Percentiles rank a stretch among this genome's conserved stretches.
These are phyloP conservation scores for Brettanomyces bruxellensis DNA, from an alignment of 805 yeast genomes.

Conservation along the genomic window DNA sequence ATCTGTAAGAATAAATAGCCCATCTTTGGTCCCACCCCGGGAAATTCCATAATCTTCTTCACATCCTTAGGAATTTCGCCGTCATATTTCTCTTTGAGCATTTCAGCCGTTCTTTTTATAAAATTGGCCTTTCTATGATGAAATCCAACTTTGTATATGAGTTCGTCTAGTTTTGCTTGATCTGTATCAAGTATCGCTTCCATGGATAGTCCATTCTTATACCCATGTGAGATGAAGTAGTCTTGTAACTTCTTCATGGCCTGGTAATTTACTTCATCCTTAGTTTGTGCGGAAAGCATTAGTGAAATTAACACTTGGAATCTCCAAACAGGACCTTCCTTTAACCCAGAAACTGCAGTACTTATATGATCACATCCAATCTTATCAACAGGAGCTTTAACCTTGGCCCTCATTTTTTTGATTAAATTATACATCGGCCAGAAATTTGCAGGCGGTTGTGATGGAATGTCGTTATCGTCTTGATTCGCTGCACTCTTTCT, in stretches of 20 bases:
- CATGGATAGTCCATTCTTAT: conserved; percentile 43
- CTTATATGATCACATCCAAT: conserved; percentile 74
- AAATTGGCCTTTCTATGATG: conserved; percentile 71
- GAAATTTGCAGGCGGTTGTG: conserved; percentile 31
- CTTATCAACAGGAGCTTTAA: conserved; percentile 78
- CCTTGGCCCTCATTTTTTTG: conserved; percentile 54
- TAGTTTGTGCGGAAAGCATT: conserved; percentile 88
- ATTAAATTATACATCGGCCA: conserved; percentile 48
- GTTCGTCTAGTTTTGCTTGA: conserved; percentile 49
- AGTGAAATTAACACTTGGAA: conserved; percentile 72
- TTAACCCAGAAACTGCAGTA: conserved; percentile 28
- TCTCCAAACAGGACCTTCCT: conserved; percentile 38
- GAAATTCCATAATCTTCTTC: conserved; percentile 56
- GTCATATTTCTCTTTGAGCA: conserved; percentile 38
- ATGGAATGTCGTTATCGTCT: conserved; percentile 7
- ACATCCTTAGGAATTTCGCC: conserved; percentile 70
- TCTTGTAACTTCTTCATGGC: conserved; percentile 58
- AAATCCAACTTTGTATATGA: conserved; percentile 80
- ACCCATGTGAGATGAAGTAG: conserved; percentile 32
- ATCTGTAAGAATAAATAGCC: conserved; percentile 71
- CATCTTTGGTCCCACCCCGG: conserved; percentile 97
- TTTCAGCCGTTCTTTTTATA: conserved; percentile 50
- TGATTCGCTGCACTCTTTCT: background rate
- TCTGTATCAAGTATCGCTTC: conserved; percentile 42
- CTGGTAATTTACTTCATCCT: conserved; percentile 72